Conservation (phyloP, 2,329 filamentous ascomycete genomes). For the Exserohilum rostratum region DNA sequence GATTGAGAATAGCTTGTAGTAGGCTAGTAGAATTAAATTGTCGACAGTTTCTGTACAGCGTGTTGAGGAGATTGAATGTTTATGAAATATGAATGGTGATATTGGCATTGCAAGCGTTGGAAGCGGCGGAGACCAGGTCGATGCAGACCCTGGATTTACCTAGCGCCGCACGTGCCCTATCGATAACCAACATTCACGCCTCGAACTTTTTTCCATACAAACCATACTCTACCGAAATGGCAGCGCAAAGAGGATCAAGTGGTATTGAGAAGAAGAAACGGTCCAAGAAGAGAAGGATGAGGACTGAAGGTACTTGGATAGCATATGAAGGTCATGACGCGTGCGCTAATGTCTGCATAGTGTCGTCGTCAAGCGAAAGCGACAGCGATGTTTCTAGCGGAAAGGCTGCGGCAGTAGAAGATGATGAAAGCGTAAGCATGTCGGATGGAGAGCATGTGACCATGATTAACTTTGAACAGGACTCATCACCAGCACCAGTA, state of each 20-base stretch:
- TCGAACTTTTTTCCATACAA: conserved; percentile 24
- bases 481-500: conserved; percentile 5
- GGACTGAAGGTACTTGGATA: conserved; percentile 33
- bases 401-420: conserved; percentile 7
- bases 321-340: neutral
- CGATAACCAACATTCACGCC: conserved; percentile 32
- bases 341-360: conserved; percentile 20
- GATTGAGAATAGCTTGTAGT: conserved; percentile 31
- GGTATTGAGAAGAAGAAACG: conserved; percentile 32
- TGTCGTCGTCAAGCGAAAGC: conserved; percentile 41
- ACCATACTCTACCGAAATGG: conserved; percentile 26
- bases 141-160: conserved; percentile 1
- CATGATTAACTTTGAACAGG: conserved; percentile 1
- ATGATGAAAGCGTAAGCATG: neutral
- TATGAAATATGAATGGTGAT: neutral
- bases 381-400: conserved; percentile 34
- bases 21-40: neutral
- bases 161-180: conserved; percentile 17
- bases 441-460: neutral
- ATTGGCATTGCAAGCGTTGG: too few relatives aligned
- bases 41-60: neutral
- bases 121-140: neutral
- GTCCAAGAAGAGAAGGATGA: conserved; percentile 38
- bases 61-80: neutral
- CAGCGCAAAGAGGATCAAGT: conserved; percentile 22